Base-by-base conservation (phyloP, 495 filamentous ascomycete species). In the Penicillium lividum region DNA sequence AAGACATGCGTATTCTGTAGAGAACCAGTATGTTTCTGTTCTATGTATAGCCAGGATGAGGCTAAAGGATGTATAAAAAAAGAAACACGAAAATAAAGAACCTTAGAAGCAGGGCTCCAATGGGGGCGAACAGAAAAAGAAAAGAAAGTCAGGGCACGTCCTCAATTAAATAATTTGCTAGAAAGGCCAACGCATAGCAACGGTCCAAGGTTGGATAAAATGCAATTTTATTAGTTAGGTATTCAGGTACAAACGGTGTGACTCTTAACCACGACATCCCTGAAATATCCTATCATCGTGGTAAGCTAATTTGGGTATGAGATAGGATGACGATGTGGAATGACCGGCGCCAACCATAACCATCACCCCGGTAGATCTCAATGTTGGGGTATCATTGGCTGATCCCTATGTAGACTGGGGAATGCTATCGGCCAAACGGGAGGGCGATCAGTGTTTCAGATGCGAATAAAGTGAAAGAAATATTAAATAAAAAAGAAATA, bases 311-410 rank as follows among this genome's bases (percentile, higher is more conserved):
- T 62, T 56, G 53, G 57, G 56, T 56, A 57, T 36, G 51, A 62
- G 54, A 62, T 57, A 52, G 56, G 66, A 66, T 68, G 66, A 68
- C 63, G 60, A 68, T 62, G 53, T 58, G 67, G 64, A 69, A 69
- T 69, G 61, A 57, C 61, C 53, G 42, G 43, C n/a, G 31, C 49
- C 43, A n/a, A 53, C 51, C 58, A 52, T 48, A 58, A 45, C 40
- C 40, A 50, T 31, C 45, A 45, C 54, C 53, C 58, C 38, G 59
- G 53, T 52, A 67, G 57, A 66, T 60, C 63, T 60, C 36, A 33
- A 54, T 53, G 42, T 25, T 29, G 38, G 13, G 38, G 53, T 61
- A 40, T 58, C 43, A 69, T 69, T 67, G 67, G 67, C 27, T 64
- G 66, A 69, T 69, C 67, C 61, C 44, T 50, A 38, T 54, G 44